phyloP scores from a whole-genome alignment of 208 protist genomes.

The Trypanosoma avium region DNA sequence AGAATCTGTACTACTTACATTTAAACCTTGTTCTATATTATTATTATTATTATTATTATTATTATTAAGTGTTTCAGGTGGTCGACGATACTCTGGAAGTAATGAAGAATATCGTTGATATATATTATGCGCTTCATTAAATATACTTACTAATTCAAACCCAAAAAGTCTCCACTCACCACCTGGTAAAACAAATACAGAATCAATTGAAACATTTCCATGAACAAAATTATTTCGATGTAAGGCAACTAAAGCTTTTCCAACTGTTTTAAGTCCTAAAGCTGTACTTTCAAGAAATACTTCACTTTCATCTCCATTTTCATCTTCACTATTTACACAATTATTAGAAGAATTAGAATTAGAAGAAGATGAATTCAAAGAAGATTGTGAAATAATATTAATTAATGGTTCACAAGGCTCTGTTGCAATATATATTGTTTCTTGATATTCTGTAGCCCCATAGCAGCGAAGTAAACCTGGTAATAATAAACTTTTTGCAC shows the following conservation, averaged over 20 bases:
- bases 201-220: conserved; percentile 65
- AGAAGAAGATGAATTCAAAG: neutral
- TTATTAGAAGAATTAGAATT: neutral
- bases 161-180: conserved; percentile 85
- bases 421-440: conserved; percentile 82
- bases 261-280: conserved; percentile 59
- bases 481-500: conserved; percentile 72
- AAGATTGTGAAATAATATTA: conserved; percentile 24
- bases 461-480: conserved; percentile 75
- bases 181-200: conserved; percentile 62
- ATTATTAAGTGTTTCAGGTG: conserved; percentile 26
- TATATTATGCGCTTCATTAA: conserved; percentile 17
- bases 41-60: neutral
- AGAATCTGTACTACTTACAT: conserved; percentile 50
- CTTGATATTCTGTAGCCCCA: conserved; percentile 63
- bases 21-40: neutral
- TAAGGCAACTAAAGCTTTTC: conserved; percentile 53
- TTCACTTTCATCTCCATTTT: conserved; percentile 21
- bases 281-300: conserved; percentile 47
- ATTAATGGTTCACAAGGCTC: conserved; percentile 66
- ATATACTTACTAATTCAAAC: conserved; percentile 58
- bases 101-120: conserved; percentile 31
- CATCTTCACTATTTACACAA: neutral
- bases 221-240: conserved; percentile 79
- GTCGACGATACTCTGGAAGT: conserved; percentile 38